phyloP scores from a whole-genome alignment of 352 stramenopile genomes.

The Phytophthora constricta region DNA sequence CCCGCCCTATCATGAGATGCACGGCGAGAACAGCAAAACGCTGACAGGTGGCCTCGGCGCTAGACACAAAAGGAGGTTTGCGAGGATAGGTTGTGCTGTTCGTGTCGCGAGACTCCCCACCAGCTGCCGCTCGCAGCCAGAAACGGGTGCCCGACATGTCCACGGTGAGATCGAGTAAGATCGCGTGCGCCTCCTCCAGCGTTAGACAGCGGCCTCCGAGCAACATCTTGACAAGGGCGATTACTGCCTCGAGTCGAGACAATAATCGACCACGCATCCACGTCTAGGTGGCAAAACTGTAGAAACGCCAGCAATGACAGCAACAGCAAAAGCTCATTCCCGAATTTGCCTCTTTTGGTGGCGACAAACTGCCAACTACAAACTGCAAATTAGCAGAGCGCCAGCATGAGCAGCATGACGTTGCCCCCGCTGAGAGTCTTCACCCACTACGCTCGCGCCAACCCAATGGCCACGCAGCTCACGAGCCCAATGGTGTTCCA shows the following conservation, averaged over 20 bases:
- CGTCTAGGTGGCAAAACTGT: conserved; percentile 6
- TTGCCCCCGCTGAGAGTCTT: conserved; percentile 18
- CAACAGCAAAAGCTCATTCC: conserved; percentile 23
- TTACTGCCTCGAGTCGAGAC: conserved; percentile 21
- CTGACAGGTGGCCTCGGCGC: neutral
- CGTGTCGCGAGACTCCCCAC: conserved; percentile 19
- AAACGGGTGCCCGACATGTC: conserved; percentile 2
- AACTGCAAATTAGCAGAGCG: conserved; percentile 4
- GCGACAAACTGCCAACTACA: too few relatives aligned
- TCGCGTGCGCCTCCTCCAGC: neutral
- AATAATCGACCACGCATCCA: too few relatives aligned
- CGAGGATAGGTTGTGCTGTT: conserved; percentile 35
- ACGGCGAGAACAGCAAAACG: conserved; percentile 23
- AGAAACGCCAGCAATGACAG: conserved; percentile 20
- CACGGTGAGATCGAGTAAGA: conserved; percentile 17
- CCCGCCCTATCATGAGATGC: conserved; percentile 36
- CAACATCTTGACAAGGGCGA: conserved; percentile 19
- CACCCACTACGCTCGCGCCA: conserved; percentile 10
- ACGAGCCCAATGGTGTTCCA: conserved; percentile 1
- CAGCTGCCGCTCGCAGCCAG: conserved; percentile 12
- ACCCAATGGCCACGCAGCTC: neutral
- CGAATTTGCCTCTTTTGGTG: conserved; percentile 5
- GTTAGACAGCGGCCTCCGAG: neutral
- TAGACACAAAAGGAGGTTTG: conserved; percentile 8
- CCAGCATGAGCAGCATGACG: conserved; percentile 21